A percentile compares a stretch with the other conserved stretches of the same genome.
phyloP scores from a whole-genome alignment of 495 filamentous ascomycete species.

The Barbatosphaeria neglecta region DNA sequence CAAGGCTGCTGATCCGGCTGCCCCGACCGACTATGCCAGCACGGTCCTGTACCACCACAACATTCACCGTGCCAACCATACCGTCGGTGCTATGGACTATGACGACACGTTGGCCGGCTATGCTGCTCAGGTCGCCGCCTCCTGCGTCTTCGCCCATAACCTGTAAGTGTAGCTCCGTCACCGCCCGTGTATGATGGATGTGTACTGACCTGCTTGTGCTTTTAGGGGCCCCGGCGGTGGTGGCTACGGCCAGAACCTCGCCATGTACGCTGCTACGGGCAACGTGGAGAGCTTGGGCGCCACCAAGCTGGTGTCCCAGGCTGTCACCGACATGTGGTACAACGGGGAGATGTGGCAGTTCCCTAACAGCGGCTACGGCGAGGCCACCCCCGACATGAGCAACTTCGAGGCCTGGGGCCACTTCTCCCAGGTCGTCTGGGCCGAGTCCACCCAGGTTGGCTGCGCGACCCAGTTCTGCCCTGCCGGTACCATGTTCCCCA shows the following conservation, averaged over 20 bases:
- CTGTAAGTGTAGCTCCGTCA: conserved; percentile 43
- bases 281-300: conserved; percentile 15
- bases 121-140: conserved; percentile 36
- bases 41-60: conserved; percentile 64
- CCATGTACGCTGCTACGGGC: conserved; percentile 24
- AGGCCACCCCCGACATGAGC: conserved; percentile 38
- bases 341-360: conserved; percentile 54
- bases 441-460: conserved; percentile 54
- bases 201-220: conserved; percentile 2
- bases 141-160: conserved; percentile 65
- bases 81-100: conserved; percentile 52
- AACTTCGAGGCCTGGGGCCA: conserved; percentile 69
- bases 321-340: conserved; percentile 73
- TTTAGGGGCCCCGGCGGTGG: conserved; percentile 40
- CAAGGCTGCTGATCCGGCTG: conserved; percentile 5
- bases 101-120: conserved; percentile 46
- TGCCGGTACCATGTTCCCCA: conserved; percentile 29
- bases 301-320: conserved; percentile 41
- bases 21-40: conserved; percentile 17
- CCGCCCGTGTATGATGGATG: background rate
- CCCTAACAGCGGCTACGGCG: conserved; percentile 24
- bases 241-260: conserved; percentile 82
- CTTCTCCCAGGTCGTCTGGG: conserved; percentile 88
- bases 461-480: conserved; percentile 52
- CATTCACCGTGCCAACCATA: conserved; percentile 74